Evolutionary conservation across 1,284 basidiomycete genomes (phyloP), one percentile per base, ranked within the genome.

Genomic region (Moesziomyces globuligerus): DNA sequence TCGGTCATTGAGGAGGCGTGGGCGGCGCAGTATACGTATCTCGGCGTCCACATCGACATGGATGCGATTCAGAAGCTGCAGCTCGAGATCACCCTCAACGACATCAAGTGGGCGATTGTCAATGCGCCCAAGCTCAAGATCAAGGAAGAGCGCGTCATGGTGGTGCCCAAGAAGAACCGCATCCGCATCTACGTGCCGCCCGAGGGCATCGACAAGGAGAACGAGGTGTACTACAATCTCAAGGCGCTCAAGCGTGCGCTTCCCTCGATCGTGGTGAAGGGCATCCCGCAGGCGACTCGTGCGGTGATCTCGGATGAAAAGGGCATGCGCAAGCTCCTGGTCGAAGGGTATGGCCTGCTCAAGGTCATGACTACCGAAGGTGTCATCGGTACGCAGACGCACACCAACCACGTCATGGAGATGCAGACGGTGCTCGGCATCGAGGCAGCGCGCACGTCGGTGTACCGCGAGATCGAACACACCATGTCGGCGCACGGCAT

Each of bases 351-450:
- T 83, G 96, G 96, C n/a, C 85, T 99, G 60, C 90, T 93, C 76
- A 92, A 93, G 78, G 95, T 97, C 77, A 98, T 99, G 96, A 91
- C 89, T 23, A 97, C 94, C 0, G 94, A 97, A 84, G 95, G 94
- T 77, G 93, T 99, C 53, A 86, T 96, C 53, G 95, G 95, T 37
- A 90, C 92, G 77, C 87, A 91, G 69, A 97, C 96, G 7, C 90
- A 91, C 21, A 95, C 94, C 4, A 99, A 99, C 82, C 95, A 98
- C 83, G 91, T 99, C 46, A 96, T 98, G 83, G 96, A 99, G 83
- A 92, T 94, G 29, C 89, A 91, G 32, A 88, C 91, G 78, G 94
- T 98, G 10, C 87, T 99, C 10, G 96, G 96, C 44, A 98, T 99
- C 70, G 96, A 99, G 83, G 95, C 96, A 2, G 95, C 96, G 7